Conservation (phyloP, 441 rosid species). For the Eutrema salsugineum region DNA sequence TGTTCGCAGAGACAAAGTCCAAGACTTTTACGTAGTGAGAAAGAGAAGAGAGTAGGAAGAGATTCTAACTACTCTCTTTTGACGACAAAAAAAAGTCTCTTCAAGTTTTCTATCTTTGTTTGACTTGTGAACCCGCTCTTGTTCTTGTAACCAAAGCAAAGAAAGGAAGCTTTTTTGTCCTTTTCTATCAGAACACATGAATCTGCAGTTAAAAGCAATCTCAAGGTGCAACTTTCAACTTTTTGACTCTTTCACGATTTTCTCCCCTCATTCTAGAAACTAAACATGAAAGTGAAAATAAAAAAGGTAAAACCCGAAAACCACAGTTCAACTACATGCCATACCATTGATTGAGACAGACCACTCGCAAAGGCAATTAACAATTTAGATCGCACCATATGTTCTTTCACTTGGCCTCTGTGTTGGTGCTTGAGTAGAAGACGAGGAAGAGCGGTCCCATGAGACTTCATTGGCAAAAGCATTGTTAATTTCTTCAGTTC, state of each 20-base stretch:
- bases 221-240: conserved; percentile 16
- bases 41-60: conserved; percentile 21
- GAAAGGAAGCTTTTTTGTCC: background rate
- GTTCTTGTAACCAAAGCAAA: conserved; percentile 18
- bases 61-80: conserved; percentile 55
- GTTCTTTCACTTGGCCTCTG: conserved; percentile 44
- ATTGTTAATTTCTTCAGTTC: conserved; percentile 45
- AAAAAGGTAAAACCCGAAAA: background rate
- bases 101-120: conserved; percentile 3
- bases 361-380: background rate
- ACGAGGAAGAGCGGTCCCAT: conserved; percentile 57
- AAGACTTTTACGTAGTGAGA: conserved; percentile 18
- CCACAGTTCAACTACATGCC: background rate
- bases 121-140: conserved; percentile 19
- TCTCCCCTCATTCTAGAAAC: conserved; percentile 22
- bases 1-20: conserved; percentile 17
- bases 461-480: conserved; percentile 61
- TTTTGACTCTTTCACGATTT: conserved; percentile 10
- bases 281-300: background rate
- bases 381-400: conserved; percentile 54
- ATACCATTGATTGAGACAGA: background rate
- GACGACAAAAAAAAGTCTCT: conserved; percentile 29
- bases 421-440: conserved; percentile 44
- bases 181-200: conserved; percentile 9
- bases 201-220: conserved; percentile 19